Conservation (phyloP, 2,329 filamentous ascomycete genomes). For the Paraphoma sp. region DNA sequence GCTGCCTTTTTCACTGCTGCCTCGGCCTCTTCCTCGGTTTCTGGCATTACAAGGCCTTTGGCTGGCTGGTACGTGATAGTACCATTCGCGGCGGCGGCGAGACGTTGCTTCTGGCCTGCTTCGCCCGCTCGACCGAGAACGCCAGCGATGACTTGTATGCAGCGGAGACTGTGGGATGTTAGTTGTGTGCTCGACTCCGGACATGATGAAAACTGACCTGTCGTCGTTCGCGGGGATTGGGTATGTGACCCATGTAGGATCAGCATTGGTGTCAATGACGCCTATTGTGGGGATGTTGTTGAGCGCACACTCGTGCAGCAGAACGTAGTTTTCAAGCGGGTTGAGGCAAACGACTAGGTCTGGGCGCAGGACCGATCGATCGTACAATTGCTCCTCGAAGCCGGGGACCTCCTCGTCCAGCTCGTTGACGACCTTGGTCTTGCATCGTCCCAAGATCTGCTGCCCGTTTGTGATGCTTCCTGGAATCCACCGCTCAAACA, state of each 20-base stretch:
- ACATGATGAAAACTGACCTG: conserved; percentile 62
- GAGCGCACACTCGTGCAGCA: conserved; percentile 89
- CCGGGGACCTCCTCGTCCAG: conserved; percentile 68
- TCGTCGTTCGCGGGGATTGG: conserved; percentile 97
- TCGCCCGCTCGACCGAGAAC: conserved; percentile 85
- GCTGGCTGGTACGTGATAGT: conserved; percentile 63
- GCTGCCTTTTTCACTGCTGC: background rate
- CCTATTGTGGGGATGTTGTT: conserved; percentile 93
- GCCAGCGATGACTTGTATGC: conserved; percentile 80
- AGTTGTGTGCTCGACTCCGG: background rate
- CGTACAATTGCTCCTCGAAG: conserved; percentile 70
- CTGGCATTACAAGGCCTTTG: conserved; percentile 23
- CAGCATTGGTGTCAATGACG: conserved; percentile 89
- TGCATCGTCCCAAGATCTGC: conserved; percentile 77
- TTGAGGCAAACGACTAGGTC: conserved; percentile 94
- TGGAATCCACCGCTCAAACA: conserved; percentile 93
- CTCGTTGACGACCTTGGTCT: conserved; percentile 78
- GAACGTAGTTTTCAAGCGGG: conserved; percentile 86
- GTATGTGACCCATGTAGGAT: conserved; percentile 94
- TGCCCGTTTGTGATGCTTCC: conserved; percentile 93
- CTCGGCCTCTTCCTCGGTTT: conserved; percentile 16
- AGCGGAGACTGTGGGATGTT: conserved; percentile 69
- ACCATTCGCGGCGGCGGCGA: conserved; percentile 67
- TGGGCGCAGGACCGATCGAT: conserved; percentile 74
- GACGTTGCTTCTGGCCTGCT: conserved; percentile 72